Conservation (phyloP, 495 filamentous ascomycete genomes). For the Parachaetomium inaequale region DNA sequence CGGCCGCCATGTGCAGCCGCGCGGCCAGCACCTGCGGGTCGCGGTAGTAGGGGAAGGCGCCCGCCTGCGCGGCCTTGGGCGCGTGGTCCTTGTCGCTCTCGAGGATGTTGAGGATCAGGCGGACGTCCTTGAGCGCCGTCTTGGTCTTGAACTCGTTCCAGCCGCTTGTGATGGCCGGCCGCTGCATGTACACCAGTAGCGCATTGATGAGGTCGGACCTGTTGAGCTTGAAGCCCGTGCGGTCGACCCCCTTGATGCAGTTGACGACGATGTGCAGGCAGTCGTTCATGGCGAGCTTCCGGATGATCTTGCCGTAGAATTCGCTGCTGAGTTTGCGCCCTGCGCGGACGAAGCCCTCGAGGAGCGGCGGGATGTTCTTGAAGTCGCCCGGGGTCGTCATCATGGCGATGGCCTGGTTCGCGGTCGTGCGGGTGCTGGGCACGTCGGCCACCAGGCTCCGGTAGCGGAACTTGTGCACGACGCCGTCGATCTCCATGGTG, state of each 20-base stretch:
- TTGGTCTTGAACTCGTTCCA: slow-evolving; percentile 39
- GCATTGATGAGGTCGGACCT: slow-evolving; percentile 38
- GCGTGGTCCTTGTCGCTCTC: slow-evolving; percentile 45
- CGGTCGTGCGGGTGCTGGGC: slow-evolving; percentile 32
- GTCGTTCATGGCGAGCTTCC: slow-evolving; percentile 38
- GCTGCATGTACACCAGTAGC: slow-evolving; percentile 52
- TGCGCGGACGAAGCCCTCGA: slow-evolving; percentile 50
- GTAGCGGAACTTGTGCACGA: slow-evolving; percentile 53
- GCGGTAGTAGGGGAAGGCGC: slow-evolving; percentile 26
- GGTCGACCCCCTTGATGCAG: slow-evolving; percentile 43
- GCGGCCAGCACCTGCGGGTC: slow-evolving; percentile 41
- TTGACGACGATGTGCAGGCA: slow-evolving; percentile 50
- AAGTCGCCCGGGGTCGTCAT: slow-evolving; percentile 60
- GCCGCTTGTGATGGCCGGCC: slow-evolving; percentile 40
- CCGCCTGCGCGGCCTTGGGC: slow-evolving; percentile 4
- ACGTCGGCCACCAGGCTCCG: slow-evolving; percentile 36
- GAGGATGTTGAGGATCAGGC: slow-evolving; percentile 50
- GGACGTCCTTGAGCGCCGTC: slow-evolving; percentile 42
- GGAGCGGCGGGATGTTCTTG: slow-evolving; percentile 54
- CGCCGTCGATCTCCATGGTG: slow-evolving; percentile 56
- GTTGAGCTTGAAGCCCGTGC: slow-evolving; percentile 52
- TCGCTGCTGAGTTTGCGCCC: slow-evolving; percentile 30
- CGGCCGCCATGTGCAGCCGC: slow-evolving; percentile 41
- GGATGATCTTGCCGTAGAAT: slow-evolving; percentile 42
- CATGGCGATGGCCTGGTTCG: slow-evolving; percentile 40